Conservation (phyloP, 73 alveolate species). For the Paramecium sexaurelia region DNA sequence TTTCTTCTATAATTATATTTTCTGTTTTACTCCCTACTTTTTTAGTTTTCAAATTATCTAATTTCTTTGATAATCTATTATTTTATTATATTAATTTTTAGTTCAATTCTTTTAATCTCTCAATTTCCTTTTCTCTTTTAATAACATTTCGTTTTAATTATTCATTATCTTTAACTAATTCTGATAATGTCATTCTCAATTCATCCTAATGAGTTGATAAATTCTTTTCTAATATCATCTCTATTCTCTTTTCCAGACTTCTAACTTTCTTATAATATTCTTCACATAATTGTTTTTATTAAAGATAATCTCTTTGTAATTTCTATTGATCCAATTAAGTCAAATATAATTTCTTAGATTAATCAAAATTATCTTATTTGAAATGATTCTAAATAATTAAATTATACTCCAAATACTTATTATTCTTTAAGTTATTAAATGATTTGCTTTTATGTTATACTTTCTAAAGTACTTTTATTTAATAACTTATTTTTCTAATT, state of each 20-base stretch:
- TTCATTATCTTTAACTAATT: conserved; percentile 40
- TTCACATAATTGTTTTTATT: conserved; percentile 1
- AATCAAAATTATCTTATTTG: neutral
- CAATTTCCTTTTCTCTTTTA: conserved; percentile 18
- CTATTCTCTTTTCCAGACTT: conserved; percentile 24
- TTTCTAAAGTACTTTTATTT: neutral
- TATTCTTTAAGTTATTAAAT: conserved; percentile 18
- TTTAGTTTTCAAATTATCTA: conserved; percentile 22
- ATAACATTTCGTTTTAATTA: conserved; percentile 27
- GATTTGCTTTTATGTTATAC: neutral
- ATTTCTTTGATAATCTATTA: neutral
- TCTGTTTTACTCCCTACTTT: neutral
- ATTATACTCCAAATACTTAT: neutral
- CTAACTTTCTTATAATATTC: conserved; percentile 16
- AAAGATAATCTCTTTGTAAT: neutral
- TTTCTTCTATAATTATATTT: neutral
- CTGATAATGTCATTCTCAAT: conserved; percentile 21
- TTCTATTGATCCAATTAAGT: neutral
- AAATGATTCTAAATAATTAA: neutral
- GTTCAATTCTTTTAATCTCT: conserved; percentile 39
- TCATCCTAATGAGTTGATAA: conserved; percentile 33
- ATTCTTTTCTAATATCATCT: conserved; percentile 44
- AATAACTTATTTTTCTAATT: conserved; percentile 19
- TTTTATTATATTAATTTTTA: conserved; percentile 3
- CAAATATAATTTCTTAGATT: neutral